These are phyloP conservation scores for Urochloa ruziziensis DNA, from an alignment of 176 grass and related monocot species.

Conservation along the genomic window DNA sequence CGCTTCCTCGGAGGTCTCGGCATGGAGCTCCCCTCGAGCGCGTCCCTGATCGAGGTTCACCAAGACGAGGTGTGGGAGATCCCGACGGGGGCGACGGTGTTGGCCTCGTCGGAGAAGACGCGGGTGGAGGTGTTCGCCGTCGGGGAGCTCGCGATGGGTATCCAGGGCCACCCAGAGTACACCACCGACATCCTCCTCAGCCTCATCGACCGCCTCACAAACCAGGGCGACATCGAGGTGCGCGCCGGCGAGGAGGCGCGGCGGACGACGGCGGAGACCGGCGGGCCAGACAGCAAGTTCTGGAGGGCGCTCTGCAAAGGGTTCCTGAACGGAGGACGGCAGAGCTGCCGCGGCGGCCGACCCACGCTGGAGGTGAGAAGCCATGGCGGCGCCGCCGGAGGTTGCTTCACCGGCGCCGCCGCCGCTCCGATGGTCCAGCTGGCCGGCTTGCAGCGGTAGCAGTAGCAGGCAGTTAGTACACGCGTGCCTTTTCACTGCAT, in stretches of 20 bases:
- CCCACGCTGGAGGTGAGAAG: neutral
- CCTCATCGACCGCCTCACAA: conserved; percentile 52
- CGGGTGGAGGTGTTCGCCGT: conserved; percentile 59
- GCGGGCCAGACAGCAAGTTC: conserved; percentile 38
- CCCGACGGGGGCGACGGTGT: conserved; percentile 47
- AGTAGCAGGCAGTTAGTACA: too few relatives aligned
- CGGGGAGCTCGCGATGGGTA: conserved; percentile 51
- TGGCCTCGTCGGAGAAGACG: conserved; percentile 68
- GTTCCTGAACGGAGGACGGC: conserved; percentile 21
- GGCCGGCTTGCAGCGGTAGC: neutral
- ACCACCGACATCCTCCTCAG: conserved; percentile 51
- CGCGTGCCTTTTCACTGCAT: too few relatives aligned
- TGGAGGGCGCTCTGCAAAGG: conserved; percentile 63
- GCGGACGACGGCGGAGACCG: conserved; percentile 8
- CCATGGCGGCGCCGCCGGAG: neutral
- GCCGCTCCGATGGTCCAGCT: neutral
- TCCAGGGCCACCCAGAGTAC: conserved; percentile 83
- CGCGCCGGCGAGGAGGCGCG: conserved; percentile 40
- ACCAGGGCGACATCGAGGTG: conserved; percentile 16
- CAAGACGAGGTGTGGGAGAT: conserved; percentile 75
- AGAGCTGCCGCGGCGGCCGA: too few relatives aligned
- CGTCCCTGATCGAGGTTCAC: conserved; percentile 54
- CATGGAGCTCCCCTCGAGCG: neutral
- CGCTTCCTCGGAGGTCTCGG: neutral
- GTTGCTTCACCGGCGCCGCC: neutral